Percentiles rank a stretch among this genome's conserved stretches.
phyloP scores from a whole-genome alignment of 345 rosid genomes.

The Populus alba region DNA sequence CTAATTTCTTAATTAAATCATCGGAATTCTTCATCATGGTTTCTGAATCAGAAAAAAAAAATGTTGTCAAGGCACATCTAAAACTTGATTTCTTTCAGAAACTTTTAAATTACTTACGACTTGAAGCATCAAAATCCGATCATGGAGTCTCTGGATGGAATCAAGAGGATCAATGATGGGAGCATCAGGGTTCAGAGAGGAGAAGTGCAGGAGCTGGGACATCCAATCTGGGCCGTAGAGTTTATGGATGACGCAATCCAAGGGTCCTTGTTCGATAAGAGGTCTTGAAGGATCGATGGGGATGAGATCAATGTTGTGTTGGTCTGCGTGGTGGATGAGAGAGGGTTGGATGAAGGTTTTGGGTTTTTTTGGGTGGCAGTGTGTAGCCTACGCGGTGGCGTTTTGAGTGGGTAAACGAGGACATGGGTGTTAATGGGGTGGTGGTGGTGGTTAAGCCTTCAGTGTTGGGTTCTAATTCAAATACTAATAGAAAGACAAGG shows the following conservation, averaged over 20 bases:
- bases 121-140: constrained; percentile 40
- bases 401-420: not conserved
- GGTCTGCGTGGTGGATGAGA: constrained; percentile 36
- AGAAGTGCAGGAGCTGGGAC: constrained; percentile 36
- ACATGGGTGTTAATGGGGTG: no score
- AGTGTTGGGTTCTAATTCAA: no score
- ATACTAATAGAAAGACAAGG: no score
- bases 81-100: constrained; percentile 16
- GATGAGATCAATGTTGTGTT: constrained; percentile 31
- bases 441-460: no score
- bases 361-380: constrained; percentile 45
- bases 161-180: constrained; percentile 50
- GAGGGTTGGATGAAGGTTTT: constrained; percentile 50
- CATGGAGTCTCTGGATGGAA: constrained; percentile 32
- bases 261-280: constrained; percentile 50
- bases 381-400: constrained; percentile 47
- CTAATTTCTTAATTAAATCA: constrained; percentile 25
- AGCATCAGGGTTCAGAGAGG: constrained; percentile 35
- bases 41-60: not conserved
- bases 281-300: constrained; percentile 23
- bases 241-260: constrained; percentile 64
- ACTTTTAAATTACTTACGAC: constrained; percentile 36
- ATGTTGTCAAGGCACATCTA: constrained; percentile 46
- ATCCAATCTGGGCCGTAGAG: constrained; percentile 49
- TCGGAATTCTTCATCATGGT: not conserved